These are phyloP conservation scores for Leptographium wingfieldii DNA, from an alignment of 2,329 filamentous ascomycete species.

Conservation along the genomic window DNA sequence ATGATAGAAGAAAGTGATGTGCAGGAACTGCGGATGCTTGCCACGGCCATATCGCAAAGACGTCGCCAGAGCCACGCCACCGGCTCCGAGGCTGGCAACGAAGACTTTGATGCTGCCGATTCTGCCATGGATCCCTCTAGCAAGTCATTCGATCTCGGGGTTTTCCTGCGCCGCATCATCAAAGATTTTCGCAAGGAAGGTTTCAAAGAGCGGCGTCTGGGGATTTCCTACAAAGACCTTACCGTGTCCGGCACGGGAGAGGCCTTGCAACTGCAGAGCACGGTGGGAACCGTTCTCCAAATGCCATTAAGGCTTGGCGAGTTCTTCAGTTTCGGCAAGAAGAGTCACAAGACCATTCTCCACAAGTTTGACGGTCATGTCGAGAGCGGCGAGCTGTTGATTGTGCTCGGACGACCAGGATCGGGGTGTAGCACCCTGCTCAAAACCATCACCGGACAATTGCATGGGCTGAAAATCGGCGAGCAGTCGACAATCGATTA, in stretches of 20 bases:
- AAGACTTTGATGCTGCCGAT: slow-evolving; percentile 16
- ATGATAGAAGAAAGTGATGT: slow-evolving; percentile 8
- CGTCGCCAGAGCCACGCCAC: not conserved
- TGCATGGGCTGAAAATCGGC: slow-evolving; percentile 42
- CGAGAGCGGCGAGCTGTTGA: slow-evolving; percentile 40
- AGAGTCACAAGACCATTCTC: slow-evolving; percentile 43
- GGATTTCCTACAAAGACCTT: slow-evolving; percentile 53
- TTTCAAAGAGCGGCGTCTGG: slow-evolving; percentile 34
- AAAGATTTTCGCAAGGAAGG: slow-evolving; percentile 38
- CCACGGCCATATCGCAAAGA: slow-evolving; percentile 31
- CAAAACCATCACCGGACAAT: slow-evolving; percentile 46
- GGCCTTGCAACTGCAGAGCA: slow-evolving; percentile 57
- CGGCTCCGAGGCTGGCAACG: not conserved
- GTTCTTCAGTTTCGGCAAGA: slow-evolving; percentile 35
- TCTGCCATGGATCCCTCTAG: slow-evolving; percentile 34
- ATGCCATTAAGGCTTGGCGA: slow-evolving; percentile 28
- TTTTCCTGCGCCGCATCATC: slow-evolving; percentile 49
- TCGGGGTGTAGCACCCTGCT: slow-evolving; percentile 45
- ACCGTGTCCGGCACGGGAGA: slow-evolving; percentile 56
- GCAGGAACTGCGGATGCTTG: slow-evolving; percentile 5
- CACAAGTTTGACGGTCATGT: slow-evolving; percentile 46
- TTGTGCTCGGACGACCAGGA: slow-evolving; percentile 44
- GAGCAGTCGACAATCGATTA: slow-evolving; percentile 44
- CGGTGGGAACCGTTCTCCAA: slow-evolving; percentile 47
- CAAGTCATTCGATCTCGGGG: slow-evolving; percentile 33